Conservation (phyloP, 2,329 filamentous ascomycete genomes). For the Fusarium sp. region DNA sequence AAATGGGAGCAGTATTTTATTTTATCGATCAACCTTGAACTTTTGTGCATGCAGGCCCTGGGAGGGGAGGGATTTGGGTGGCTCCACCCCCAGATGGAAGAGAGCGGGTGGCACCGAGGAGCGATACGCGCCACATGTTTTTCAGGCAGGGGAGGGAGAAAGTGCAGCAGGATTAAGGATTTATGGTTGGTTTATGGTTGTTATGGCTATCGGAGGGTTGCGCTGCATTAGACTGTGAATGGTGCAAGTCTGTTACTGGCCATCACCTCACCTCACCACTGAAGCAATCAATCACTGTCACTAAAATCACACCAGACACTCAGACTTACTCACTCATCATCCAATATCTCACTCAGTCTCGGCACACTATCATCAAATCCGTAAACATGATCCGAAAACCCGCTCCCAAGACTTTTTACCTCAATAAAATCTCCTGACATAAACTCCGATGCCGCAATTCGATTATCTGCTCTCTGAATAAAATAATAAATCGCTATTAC, state of each 20-base stretch:
- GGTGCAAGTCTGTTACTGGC: neutral
- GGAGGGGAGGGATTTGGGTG: neutral
- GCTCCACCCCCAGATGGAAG: slow-evolving; percentile 36
- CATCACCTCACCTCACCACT: neutral
- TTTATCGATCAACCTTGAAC: slow-evolving; percentile 13
- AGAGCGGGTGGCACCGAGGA: slow-evolving; percentile 39
- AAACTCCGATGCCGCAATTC: neutral
- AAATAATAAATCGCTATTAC: neutral
- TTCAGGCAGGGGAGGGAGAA: neutral
- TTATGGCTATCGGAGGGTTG: slow-evolving; percentile 5
- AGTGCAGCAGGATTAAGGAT: neutral
- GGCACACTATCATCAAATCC: neutral
- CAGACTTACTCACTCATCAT: neutral
- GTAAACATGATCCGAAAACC: neutral
- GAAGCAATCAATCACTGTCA: too few relatives aligned
- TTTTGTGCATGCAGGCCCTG: slow-evolving; percentile 16
- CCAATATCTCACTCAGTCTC: too few relatives aligned
- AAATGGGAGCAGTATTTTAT: slow-evolving; percentile 3
- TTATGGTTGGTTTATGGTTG: slow-evolving; percentile 11
- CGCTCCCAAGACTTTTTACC: neutral
- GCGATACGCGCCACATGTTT: slow-evolving; percentile 16
- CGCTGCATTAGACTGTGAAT: slow-evolving; percentile 8
- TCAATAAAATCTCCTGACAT: neutral
- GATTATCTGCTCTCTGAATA: neutral
- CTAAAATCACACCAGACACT: neutral